Evolutionary conservation across 768 basidiomycete genomes (phyloP), one percentile per base, ranked within the genome.

Genomic region (Glaciozyma antarctica): DNA sequence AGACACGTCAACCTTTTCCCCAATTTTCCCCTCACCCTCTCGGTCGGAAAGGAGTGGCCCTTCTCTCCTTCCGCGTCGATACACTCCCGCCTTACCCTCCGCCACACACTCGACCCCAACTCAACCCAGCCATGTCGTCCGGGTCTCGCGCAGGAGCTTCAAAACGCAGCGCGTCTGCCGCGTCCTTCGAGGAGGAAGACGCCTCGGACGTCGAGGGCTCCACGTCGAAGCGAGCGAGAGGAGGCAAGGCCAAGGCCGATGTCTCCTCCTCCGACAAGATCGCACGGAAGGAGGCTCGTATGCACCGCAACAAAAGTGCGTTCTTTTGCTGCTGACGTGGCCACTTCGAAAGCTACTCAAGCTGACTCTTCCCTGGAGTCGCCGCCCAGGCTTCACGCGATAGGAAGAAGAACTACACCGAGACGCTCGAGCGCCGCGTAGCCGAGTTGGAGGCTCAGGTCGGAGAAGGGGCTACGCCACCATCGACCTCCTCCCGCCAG

Each of bases 351-450:
- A 17, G 38, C 24, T 32, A 32, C 32, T 32, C 58, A 6, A 54
- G 51, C 43, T 58, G 52, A 45, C 58, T 55, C 24, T 38, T 30
- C 16, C 21, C 0, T 32, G 22, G 55, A 71, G 70, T 64, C 51
- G 70, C 70, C 54, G 70, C 70, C 0, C 70, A 71, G 32, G 66
- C 62, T 13, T 68, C 66, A 16, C 52, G 70, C 1, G 70, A 71
- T 47, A 58, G 62, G 21, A 71, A 68, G 60, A 65, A 65, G 64
- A 45, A 57, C 9, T 53, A 68, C 19, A 51, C 58, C 10, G 60
- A 67, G 22, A 47, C 28, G 5, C 66, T 71, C 58, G 70, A 68
- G 26, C 22, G 28, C 7, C 44, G 63, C 38, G 55, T 71, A 49
- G 59, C 61, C 45, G 61, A 67, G 16, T 66, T 71, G 52, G 70